phyloP scores from a whole-genome alignment of 1,284 basidiomycete species.

The Inonotus obliquus region DNA sequence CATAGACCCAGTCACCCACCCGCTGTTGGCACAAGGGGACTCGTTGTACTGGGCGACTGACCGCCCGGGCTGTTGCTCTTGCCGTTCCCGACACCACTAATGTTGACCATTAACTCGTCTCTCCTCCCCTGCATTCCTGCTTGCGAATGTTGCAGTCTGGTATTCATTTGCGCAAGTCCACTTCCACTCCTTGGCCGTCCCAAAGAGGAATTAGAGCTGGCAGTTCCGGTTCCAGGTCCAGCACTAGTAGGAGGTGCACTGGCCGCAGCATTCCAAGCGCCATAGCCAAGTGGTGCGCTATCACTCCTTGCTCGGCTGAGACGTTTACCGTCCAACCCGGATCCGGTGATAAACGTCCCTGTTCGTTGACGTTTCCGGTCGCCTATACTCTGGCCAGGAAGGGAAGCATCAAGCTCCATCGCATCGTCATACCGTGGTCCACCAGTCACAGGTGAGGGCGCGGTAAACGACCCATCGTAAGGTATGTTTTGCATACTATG shows the following conservation, averaged over 20 bases:
- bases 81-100: slow-evolving; percentile 13
- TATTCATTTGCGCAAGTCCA: slow-evolving; percentile 26
- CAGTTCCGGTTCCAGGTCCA: not conserved
- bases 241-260: not conserved
- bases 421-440: slow-evolving; percentile 27
- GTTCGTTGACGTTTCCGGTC: slow-evolving; percentile 34
- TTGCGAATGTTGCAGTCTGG: slow-evolving; percentile 6
- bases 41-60: not conserved
- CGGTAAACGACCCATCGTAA: slow-evolving; percentile 23
- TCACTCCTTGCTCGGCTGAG: slow-evolving; percentile 44
- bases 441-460: slow-evolving; percentile 23
- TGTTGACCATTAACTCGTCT: slow-evolving; percentile 16
- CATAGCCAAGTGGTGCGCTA: slow-evolving; percentile 43
- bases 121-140: not conserved
- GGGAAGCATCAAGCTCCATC: slow-evolving; percentile 8
- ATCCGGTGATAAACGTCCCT: slow-evolving; percentile 23
- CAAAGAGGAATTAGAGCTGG: not conserved
- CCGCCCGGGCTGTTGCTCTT: not conserved
- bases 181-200: slow-evolving; percentile 37
- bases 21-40: slow-evolving; percentile 12
- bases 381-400: not conserved
- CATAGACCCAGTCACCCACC: not conserved
- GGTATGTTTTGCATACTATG: slow-evolving; percentile 53
- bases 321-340: slow-evolving; percentile 30
- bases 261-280: slow-evolving; percentile 28